Percentiles rank a stretch among this genome's conserved stretches.
Conservation (phyloP, 257 asterid species). For the Cinchona pubescens region DNA sequence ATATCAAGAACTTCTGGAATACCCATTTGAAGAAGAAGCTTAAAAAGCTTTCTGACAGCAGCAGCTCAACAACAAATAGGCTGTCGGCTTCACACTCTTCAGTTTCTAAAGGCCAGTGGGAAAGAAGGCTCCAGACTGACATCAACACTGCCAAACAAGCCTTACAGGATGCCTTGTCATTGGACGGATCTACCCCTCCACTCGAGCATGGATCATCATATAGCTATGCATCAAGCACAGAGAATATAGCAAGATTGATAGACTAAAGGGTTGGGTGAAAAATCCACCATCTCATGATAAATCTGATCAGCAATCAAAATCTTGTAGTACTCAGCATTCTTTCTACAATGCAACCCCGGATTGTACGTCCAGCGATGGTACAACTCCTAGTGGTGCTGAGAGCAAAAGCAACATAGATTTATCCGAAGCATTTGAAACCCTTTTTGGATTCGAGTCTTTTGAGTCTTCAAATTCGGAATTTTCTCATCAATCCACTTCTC, state of each 20-base stretch:
- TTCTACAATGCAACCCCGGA: constrained; percentile 22
- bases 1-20: constrained; percentile 91
- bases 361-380: constrained; percentile 32
- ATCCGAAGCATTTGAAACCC: constrained; percentile 47
- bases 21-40: constrained; percentile 90
- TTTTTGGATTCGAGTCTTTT: constrained; percentile 56
- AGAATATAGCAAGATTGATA: constrained; percentile 72
- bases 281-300: constrained; percentile 24
- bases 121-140: constrained; percentile 68
- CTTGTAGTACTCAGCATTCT: constrained; percentile 44
- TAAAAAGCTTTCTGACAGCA: constrained; percentile 38
- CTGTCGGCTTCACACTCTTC: constrained; percentile 35
- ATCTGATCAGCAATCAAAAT: constrained; percentile 31
- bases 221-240: constrained; percentile 77
- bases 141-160: constrained; percentile 88
- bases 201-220: constrained; percentile 3
- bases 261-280: constrained; percentile 63
- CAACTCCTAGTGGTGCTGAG: constrained; percentile 27
- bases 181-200: constrained; percentile 24
- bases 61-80: background rate
- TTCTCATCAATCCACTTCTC: constrained; percentile 46
- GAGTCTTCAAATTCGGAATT: constrained; percentile 49
- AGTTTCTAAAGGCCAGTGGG: constrained; percentile 82
- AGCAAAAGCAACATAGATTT: constrained; percentile 39
- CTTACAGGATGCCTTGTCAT: constrained; percentile 64